A percentile compares a stretch with the other conserved stretches of the same genome.
phyloP scores from a whole-genome alignment of 768 basidiomycete species.

The Cystoderma amianthinum region DNA sequence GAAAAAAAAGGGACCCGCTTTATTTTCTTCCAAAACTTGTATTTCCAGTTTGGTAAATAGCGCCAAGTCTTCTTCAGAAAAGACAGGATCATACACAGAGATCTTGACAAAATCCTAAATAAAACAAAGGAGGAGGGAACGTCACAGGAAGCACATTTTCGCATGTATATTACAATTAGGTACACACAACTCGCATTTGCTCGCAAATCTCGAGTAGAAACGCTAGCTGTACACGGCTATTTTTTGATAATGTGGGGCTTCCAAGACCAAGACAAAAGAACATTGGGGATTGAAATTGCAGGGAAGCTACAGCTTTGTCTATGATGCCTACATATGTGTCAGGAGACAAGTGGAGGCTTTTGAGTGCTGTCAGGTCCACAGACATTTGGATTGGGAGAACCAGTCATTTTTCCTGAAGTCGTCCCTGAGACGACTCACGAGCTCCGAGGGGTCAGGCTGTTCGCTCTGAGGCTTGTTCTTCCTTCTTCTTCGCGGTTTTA shows the following conservation, averaged over 20 bases:
- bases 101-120: constrained; percentile 41
- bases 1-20: constrained; percentile 34
- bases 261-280: constrained; percentile 72
- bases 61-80: constrained; percentile 50
- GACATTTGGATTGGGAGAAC: constrained; percentile 51
- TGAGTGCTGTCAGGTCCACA: constrained; percentile 12
- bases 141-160: not conserved
- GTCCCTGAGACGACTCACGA: constrained; percentile 32
- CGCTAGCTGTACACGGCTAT: constrained; percentile 62
- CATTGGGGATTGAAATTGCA: constrained; percentile 17
- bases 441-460: constrained; percentile 26
- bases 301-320: constrained; percentile 19
- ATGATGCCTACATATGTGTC: constrained; percentile 24
- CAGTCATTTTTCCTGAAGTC: constrained; percentile 45
- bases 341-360: constrained; percentile 2
- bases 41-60: constrained; percentile 40
- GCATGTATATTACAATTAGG: not conserved
- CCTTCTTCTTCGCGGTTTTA: constrained; percentile 48
- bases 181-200: constrained; percentile 54
- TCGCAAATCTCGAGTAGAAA: constrained; percentile 53
- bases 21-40: constrained; percentile 32
- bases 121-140: not conserved
- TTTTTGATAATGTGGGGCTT: constrained; percentile 56
- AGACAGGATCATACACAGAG: constrained; percentile 68
- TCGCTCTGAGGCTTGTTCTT: constrained; percentile 23